A percentile compares a stretch with the other conserved stretches of the same genome.
Conservation (phyloP, 805 yeast genomes). For the Sugiyamaella americana region DNA sequence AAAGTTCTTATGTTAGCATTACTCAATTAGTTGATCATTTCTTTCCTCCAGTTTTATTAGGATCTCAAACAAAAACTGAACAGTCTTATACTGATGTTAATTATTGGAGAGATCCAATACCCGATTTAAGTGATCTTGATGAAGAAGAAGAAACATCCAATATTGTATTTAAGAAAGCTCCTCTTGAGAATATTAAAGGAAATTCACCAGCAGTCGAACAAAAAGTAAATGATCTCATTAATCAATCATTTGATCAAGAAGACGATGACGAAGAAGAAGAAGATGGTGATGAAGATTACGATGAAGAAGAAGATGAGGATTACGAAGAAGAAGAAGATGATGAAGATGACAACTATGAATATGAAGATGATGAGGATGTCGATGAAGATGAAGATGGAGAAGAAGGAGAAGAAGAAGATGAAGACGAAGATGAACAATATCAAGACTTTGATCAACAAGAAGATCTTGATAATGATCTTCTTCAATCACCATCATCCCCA, state of each 20-base stretch:
- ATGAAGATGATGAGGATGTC: constrained; percentile 11
- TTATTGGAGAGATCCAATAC: constrained; percentile 84
- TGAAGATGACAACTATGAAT: constrained; percentile 16
- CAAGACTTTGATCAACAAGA: constrained; percentile 10
- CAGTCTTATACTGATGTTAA: constrained; percentile 79
- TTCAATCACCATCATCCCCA: too few species aligned
- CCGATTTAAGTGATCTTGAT: constrained; percentile 37
- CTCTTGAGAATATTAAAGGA: neutral
- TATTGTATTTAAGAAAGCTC: too few species aligned
- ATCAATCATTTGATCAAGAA: constrained; percentile 21
- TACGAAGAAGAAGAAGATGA: constrained; percentile 17
- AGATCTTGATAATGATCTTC: neutral
- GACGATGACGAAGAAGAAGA: constrained; percentile 30
- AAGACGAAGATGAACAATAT: constrained; percentile 7
- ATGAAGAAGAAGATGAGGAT: constrained; percentile 17
- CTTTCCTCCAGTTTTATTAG: constrained; percentile 71
- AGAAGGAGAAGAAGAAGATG: constrained; percentile 6
- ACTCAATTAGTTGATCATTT: constrained; percentile 95
- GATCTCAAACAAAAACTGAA: constrained; percentile 36
- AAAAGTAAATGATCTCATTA: neutral
- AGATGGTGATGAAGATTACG: constrained; percentile 17
- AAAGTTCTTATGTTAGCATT: constrained; percentile 78
- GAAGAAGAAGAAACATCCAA: constrained; percentile 21
- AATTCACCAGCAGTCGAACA: neutral
- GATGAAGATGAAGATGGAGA: constrained; percentile 1